A percentile compares a stretch with the other conserved stretches of the same genome.
phyloP scores from a whole-genome alignment of 1,284 basidiomycete genomes.

The Ganoderma lucidum region DNA sequence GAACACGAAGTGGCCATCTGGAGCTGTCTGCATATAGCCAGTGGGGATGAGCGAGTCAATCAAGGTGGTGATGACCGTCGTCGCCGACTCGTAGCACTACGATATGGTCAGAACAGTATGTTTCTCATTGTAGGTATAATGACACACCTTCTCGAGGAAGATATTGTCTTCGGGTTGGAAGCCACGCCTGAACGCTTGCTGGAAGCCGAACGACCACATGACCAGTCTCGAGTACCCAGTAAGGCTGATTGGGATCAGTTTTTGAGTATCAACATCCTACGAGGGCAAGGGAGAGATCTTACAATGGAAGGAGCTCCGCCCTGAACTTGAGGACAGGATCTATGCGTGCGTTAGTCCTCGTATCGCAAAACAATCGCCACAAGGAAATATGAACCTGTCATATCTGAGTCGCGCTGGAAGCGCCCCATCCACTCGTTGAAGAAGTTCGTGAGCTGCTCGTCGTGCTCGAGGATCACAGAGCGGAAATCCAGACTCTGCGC shows the following conservation, averaged over 20 bases:
- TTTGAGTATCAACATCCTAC: slow-evolving; percentile 5
- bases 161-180: slow-evolving; percentile 67
- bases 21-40: slow-evolving; percentile 83
- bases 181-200: slow-evolving; percentile 79
- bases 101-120: background rate
- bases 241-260: slow-evolving; percentile 53
- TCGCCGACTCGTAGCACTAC: slow-evolving; percentile 78
- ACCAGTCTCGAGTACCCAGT: slow-evolving; percentile 83
- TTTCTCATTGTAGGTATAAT: slow-evolving; percentile 4
- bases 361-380: background rate
- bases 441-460: slow-evolving; percentile 63
- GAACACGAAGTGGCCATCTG: slow-evolving; percentile 88
- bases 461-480: slow-evolving; percentile 65
- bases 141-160: slow-evolving; percentile 72
- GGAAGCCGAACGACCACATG: slow-evolving; percentile 87
- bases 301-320: slow-evolving; percentile 80
- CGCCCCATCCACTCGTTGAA: slow-evolving; percentile 64
- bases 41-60: slow-evolving; percentile 71
- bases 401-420: slow-evolving; percentile 37
- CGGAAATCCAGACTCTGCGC: slow-evolving; percentile 71
- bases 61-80: slow-evolving; percentile 70
- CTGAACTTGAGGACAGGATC: slow-evolving; percentile 71
- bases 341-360: slow-evolving; percentile 36
- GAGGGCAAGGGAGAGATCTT: slow-evolving; percentile 39
- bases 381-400: slow-evolving; percentile 27